phyloP scores from a whole-genome alignment of 768 basidiomycete species.

The Cystofilobasidium bisporidii region DNA sequence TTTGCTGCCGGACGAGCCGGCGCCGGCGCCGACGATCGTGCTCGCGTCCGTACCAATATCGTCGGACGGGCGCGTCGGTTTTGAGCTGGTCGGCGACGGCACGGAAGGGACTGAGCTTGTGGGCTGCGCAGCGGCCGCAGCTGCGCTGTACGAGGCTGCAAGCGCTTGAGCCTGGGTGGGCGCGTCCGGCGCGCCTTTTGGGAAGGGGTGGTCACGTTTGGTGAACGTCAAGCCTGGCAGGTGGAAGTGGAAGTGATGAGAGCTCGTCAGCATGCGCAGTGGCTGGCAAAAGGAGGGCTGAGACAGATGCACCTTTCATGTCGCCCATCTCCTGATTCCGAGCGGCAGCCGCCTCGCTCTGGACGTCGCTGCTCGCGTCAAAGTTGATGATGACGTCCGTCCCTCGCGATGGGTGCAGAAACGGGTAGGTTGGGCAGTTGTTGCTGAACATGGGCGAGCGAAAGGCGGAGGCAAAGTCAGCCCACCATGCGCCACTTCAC shows the following conservation, averaged over 20 bases:
- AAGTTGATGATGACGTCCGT: slow-evolving; percentile 29
- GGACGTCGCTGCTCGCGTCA: slow-evolving; percentile 18
- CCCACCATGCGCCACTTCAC: neutral
- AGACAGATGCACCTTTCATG: slow-evolving; percentile 22
- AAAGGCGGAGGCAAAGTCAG: slow-evolving; percentile 11
- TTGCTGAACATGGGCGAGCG: too few species aligned
- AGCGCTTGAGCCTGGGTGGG: neutral
- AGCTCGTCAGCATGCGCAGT: too few species aligned
- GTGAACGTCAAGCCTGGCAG: slow-evolving; percentile 21
- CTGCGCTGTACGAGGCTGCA: neutral
- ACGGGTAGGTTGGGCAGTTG: slow-evolving; percentile 30
- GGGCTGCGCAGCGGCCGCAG: neutral
- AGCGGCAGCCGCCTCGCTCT: slow-evolving; percentile 20
- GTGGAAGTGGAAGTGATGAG: neutral
- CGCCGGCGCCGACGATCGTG: neutral
- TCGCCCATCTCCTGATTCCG: slow-evolving; percentile 27
- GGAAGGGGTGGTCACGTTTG: slow-evolving; percentile 21
- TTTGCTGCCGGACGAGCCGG: neutral
- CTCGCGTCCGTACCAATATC: neutral
- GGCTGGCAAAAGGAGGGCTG: too few species aligned
- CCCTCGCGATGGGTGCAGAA: slow-evolving; percentile 26
- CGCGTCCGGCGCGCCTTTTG: neutral
- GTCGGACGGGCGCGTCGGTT: neutral
- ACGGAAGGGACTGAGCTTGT: too few species aligned
- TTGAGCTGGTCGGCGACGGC: too few species aligned